Evolutionary conservation across 1,284 basidiomycete species (phyloP).

Genomic region (Sanguinoderma infundibulare): DNA sequence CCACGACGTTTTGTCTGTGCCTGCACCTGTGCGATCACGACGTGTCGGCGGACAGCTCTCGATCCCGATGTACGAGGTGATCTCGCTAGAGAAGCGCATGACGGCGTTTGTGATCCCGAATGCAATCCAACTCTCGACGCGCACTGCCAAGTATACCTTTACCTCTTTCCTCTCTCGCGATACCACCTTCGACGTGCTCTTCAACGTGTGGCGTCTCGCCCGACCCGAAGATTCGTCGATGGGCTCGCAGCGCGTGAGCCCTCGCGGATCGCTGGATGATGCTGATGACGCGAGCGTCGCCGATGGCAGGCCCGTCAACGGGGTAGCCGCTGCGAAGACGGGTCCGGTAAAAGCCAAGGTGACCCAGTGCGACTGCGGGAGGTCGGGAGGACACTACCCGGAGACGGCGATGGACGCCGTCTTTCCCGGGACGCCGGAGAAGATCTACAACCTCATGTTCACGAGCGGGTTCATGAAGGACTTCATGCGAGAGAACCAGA

Average conservation of each 20-base stretch:
- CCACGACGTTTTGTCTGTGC: no score
- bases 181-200: constrained; percentile 94
- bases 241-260: constrained; percentile 31
- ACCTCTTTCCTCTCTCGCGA: constrained; percentile 97
- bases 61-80: constrained; percentile 92
- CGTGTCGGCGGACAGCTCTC: constrained; percentile 63
- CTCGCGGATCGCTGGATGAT: constrained; percentile 32
- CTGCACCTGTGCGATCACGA: constrained; percentile 7
- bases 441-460: constrained; percentile 96
- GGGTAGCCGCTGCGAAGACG: constrained; percentile 10
- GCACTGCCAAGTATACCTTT: constrained; percentile 87
- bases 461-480: constrained; percentile 95
- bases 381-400: constrained; percentile 71
- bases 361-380: constrained; percentile 81
- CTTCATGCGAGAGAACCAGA: constrained; percentile 90
- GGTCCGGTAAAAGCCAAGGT: constrained; percentile 43
- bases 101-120: constrained; percentile 99
- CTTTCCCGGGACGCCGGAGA: constrained; percentile 90
- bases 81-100: constrained; percentile 94
- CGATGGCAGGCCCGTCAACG: constrained; percentile 6
- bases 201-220: constrained; percentile 94
- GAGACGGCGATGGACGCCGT: constrained; percentile 81
- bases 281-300: constrained; percentile 15
- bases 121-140: constrained; percentile 90
- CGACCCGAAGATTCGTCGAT: constrained; percentile 72